Percentiles rank a stretch among this genome's conserved stretches.
phyloP scores from a whole-genome alignment of 202 grass and related monocot genomes.

The Digitaria exilis region DNA sequence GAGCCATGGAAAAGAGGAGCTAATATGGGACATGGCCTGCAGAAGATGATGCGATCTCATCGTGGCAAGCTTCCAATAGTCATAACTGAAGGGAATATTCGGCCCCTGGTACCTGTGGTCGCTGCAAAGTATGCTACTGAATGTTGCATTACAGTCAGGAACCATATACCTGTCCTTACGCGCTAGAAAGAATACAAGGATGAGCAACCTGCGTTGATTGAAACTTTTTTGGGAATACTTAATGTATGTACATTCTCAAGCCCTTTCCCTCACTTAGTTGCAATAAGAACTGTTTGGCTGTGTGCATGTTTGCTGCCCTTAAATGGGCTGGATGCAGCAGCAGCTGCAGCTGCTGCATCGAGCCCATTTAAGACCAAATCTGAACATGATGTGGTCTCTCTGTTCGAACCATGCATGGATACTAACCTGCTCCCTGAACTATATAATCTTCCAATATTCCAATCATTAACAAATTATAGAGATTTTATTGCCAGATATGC shows the following conservation, averaged over 20 bases:
- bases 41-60: not conserved
- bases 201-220: not conserved
- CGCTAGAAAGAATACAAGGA: not conserved
- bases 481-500: too few species aligned
- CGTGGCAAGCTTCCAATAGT: not conserved
- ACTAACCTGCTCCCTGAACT: too few species aligned
- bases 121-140: slow-evolving; percentile 3
- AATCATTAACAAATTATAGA: too few species aligned
- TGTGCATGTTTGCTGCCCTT: too few species aligned
- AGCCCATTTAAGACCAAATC: too few species aligned
- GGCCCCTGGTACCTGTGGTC: not conserved
- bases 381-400: too few species aligned
- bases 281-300: too few species aligned
- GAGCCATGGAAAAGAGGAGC: not conserved
- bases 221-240: not conserved
- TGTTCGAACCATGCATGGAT: too few species aligned
- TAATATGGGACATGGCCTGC: not conserved
- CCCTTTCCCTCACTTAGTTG: not conserved
- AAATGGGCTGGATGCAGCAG: too few species aligned
- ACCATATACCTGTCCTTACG: not conserved
- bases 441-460: too few species aligned
- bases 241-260: not conserved
- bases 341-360: too few species aligned
- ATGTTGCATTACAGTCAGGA: not conserved
- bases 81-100: not conserved